phyloP scores from a whole-genome alignment of 192 early-diverging fungal genomes.

The Martensiomyces pterosporus region DNA sequence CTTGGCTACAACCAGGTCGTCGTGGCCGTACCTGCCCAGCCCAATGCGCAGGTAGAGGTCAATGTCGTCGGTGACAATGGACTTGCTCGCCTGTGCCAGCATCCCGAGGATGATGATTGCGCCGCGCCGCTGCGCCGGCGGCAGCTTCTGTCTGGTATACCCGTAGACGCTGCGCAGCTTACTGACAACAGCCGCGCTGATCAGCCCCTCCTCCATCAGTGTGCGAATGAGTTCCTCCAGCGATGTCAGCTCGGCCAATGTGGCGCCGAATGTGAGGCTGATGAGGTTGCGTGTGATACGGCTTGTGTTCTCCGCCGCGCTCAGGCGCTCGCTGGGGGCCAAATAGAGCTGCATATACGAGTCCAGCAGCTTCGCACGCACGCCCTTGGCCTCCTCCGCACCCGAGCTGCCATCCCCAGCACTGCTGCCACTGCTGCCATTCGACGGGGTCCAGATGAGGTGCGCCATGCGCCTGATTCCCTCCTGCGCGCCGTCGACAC shows the following conservation, averaged over 20 bases:
- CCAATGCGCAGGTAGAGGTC: conserved; percentile 82
- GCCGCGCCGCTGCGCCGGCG: conserved; percentile 72
- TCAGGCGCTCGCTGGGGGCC: conserved; percentile 48
- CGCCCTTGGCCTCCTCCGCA: conserved; percentile 65
- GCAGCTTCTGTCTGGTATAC: conserved; percentile 58
- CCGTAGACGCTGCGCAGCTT: conserved; percentile 82
- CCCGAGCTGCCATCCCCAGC: conserved; percentile 14
- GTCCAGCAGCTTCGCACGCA: conserved; percentile 69
- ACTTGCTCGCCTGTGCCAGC: conserved; percentile 81
- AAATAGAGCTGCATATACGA: conserved; percentile 80
- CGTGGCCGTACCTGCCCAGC: conserved; percentile 74
- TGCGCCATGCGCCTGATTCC: conserved; percentile 94
- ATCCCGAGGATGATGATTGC: conserved; percentile 92
- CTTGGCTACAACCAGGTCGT: conserved; percentile 78
- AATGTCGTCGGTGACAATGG: conserved; percentile 80
- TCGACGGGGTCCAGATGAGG: conserved; percentile 79
- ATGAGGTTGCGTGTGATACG: conserved; percentile 54
- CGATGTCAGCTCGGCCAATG: conserved; percentile 90
- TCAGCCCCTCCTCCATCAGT: conserved; percentile 62
- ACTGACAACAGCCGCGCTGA: conserved; percentile 65
- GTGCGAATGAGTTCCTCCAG: conserved; percentile 86
- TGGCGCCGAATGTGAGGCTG: conserved; percentile 80
- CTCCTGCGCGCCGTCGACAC: conserved; percentile 76
- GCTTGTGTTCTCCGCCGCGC: conserved; percentile 43
- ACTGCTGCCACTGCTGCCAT: conserved; percentile 7